Evolutionary conservation across 306 rosid species (phyloP), one percentile per base, ranked within the genome.

Genomic region (Prunus mongolica): DNA sequence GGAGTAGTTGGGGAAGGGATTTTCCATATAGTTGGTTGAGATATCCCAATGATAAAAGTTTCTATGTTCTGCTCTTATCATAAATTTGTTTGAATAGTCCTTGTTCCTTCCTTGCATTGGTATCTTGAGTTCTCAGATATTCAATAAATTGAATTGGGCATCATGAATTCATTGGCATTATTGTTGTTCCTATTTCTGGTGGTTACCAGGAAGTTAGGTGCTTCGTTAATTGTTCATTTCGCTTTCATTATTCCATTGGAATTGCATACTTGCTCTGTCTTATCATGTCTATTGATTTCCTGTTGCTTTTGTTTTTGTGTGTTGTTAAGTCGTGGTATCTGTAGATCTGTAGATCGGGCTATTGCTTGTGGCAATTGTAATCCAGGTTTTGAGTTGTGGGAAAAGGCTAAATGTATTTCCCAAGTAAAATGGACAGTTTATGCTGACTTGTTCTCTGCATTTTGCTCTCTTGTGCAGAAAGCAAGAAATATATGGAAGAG

Each of bases 401-500:
- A 13, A 3, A 44, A 25, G 6, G 58, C 13, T 22, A 11, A 19
- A 20, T 12, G 20, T 38, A 24, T 49, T 60, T 58, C 54, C 8
- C 5, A 12, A 52, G 16, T 49, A 16, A 70, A 61, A 28, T 24
- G 27, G 19, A 54, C 65, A 34, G 32, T 25, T 25, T 38, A 28
- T 82, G 60, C 72, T 67, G 50, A 82, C 30, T 64, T 38, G 54
- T 69, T 27, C 72, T 83, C 75, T 85, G 70, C 73, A 77, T 64
- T 32, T 70, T 82, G 27, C 60, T 77, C 49, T 28, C 45, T 16
- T 78, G 14, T 83, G 86, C 97, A 95, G 99, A 86, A 65, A 86
- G 90, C 93, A 89, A 82, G 83, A 90, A 86, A 69, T 86, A 80
- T 76, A 89, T 92, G 90, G 92, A 95, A 84, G 86, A 88, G 76